Percentiles rank a stretch among this genome's conserved stretches.
Evolutionary conservation across 2,329 filamentous ascomycete species (phyloP).

Genomic region (Beauveria medogensis): DNA sequence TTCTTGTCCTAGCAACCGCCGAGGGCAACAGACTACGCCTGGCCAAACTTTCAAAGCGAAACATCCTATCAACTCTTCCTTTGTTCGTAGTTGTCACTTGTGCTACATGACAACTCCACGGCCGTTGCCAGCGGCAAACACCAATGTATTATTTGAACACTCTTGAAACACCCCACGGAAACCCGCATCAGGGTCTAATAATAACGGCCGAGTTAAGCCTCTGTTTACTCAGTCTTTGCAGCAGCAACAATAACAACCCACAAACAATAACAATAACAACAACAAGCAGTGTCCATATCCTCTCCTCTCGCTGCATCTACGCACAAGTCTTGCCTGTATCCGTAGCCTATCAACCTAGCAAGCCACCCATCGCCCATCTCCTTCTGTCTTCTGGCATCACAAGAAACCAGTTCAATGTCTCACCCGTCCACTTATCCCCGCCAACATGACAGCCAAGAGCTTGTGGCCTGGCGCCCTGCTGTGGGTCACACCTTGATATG

Average conservation of each 20-base stretch:
- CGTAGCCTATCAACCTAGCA: too few species aligned
- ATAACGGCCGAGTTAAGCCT: background rate
- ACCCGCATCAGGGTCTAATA: constrained; percentile 2
- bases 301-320: too few species aligned
- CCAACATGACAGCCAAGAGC: background rate
- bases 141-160: too few species aligned
- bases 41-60: too few species aligned
- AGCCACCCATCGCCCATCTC: too few species aligned
- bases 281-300: background rate
- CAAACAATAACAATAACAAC: background rate
- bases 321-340: too few species aligned
- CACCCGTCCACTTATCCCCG: background rate
- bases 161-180: background rate
- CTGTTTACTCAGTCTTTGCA: background rate
- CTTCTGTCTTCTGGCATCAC: background rate
- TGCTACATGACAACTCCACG: background rate
- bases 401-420: background rate
- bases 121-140: background rate
- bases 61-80: background rate
- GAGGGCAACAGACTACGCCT: too few species aligned
- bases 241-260: background rate
- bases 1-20: background rate
- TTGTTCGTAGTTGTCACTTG: background rate
- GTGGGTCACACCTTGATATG: background rate
- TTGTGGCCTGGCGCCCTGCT: background rate